Evolutionary conservation across 1,139 yeast species (phyloP).

Genomic region (Kodamaea derodonti): DNA sequence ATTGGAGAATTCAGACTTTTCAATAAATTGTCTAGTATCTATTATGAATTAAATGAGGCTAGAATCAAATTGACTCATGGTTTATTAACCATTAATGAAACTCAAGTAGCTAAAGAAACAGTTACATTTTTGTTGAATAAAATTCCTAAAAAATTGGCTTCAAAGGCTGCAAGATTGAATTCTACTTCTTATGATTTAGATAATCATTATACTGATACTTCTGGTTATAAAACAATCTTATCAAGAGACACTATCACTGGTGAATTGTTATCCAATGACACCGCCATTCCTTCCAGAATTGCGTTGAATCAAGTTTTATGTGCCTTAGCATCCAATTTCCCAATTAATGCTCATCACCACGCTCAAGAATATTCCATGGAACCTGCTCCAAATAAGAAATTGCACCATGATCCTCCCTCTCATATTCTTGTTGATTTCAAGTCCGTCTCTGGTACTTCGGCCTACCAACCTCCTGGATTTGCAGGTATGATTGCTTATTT

Average conservation of each 20-base stretch:
- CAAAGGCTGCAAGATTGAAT: conserved; percentile 41
- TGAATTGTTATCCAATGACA: conserved; percentile 48
- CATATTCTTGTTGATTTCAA: conserved; percentile 80
- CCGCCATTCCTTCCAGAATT: conserved; percentile 49
- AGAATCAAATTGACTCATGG: conserved; percentile 56
- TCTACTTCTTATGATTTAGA: conserved; percentile 39
- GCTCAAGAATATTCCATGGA: conserved; percentile 31
- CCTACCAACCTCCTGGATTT: conserved; percentile 63
- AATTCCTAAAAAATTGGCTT: conserved; percentile 63
- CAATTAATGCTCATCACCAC: conserved; percentile 44
- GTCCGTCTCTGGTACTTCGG: conserved; percentile 61
- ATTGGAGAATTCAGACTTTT: conserved; percentile 64
- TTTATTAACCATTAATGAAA: conserved; percentile 60
- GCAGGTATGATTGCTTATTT: conserved; percentile 70
- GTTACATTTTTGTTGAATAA: conserved; percentile 60
- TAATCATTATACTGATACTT: conserved; percentile 52
- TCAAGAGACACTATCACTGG: conserved; percentile 64
- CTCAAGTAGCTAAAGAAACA: conserved; percentile 49
- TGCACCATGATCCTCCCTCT: conserved; percentile 57
- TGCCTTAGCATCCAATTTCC: conserved; percentile 73
- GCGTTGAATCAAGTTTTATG: conserved; percentile 68
- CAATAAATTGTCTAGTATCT: conserved; percentile 49
- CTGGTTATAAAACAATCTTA: conserved; percentile 71
- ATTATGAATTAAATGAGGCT: conserved; percentile 59
- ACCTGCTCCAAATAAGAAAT: conserved; percentile 45